Base-by-base conservation (phyloP, 2,329 filamentous ascomycete genomes). In the Acarospora socialis region DNA sequence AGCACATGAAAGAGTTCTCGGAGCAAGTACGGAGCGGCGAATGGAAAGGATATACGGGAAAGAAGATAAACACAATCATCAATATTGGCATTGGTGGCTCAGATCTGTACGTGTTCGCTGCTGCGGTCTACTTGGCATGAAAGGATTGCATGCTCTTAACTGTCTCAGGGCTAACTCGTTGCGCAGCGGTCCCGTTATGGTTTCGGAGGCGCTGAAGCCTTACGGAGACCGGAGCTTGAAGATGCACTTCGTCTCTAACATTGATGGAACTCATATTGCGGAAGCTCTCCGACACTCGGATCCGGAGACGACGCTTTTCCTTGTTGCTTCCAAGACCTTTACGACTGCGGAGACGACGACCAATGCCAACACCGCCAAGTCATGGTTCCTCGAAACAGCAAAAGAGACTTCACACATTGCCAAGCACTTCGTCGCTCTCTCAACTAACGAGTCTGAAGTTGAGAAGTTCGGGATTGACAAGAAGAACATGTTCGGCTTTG, bases 401-500 rank as follows among this genome's bases (percentile, higher is more conserved):
- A 90, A 75, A 74, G 78, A 92, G 17, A 59, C 68, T 36, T 51
- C 57, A 13, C 63, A 72, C 43, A 92, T 98, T 47, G 83, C 90
- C 46, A 98, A 95, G 72, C 90, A 98, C 70, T 98, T 98, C 53
- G 90, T 94, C 36, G 90, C 90, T 27, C 74, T 98, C 32, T 95
- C 90, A 30, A 98, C 90, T 57, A 98, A 98, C 62, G 81, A 87
- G 63, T 57, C 66, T 33, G 87, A 95, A 65, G 90, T 98, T 40
- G 84, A 81, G 62, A 95, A 95, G 69, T 98, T 98, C 51, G 90
- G 90, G 44, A 98, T 98, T 51, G 87, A 95, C 64, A 78, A 77
- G 62, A 87, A 87, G 71, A 98, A 95, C 71, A 98, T 98, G 90
- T 98, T 98, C 53, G 86, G 84, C 49, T 98, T 98, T 56, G 86